Percentiles rank a stretch among this genome's conserved stretches.
Evolutionary conservation across 2,329 filamentous ascomycete genomes (phyloP).

Genomic region (Penicillium sp.): DNA sequence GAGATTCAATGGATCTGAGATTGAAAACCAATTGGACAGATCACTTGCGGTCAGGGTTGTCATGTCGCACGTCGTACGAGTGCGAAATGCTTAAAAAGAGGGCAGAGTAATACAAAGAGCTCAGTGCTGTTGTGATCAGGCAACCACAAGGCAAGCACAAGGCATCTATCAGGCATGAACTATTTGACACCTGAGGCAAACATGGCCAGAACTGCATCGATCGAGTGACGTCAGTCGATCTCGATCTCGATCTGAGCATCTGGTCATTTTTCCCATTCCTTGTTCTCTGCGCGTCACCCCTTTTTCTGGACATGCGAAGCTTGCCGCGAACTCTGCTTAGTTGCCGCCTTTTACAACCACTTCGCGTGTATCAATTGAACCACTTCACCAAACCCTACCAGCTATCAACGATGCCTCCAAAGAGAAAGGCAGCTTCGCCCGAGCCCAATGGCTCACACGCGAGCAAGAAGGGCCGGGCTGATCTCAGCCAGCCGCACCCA

Average conservation of each 20-base stretch:
- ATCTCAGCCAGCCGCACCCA: constrained; percentile 30
- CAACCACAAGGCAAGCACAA: no score
- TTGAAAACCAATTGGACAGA: no score
- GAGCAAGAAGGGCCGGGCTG: constrained; percentile 20
- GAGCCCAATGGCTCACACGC: constrained; percentile 9
- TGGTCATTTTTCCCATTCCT: neutral
- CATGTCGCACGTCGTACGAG: no score
- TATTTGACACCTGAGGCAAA: neutral
- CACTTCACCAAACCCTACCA: neutral
- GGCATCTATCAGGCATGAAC: neutral
- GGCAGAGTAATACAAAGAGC: no score
- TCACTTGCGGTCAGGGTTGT: no score
- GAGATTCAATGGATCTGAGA: no score
- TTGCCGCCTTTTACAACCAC: neutral
- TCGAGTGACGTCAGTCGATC: neutral
- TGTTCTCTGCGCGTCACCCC: neutral
- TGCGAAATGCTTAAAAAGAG: no score
- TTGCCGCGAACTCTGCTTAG: neutral
- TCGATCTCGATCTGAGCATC: neutral
- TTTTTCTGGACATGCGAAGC: neutral
- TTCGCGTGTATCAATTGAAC: neutral
- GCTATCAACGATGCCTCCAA: constrained; percentile 24
- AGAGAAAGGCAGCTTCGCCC: constrained; percentile 27
- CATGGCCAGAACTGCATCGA: neutral
- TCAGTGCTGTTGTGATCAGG: no score